phyloP scores from a whole-genome alignment of 495 filamentous ascomycete genomes.

The Penicillium steckii region DNA sequence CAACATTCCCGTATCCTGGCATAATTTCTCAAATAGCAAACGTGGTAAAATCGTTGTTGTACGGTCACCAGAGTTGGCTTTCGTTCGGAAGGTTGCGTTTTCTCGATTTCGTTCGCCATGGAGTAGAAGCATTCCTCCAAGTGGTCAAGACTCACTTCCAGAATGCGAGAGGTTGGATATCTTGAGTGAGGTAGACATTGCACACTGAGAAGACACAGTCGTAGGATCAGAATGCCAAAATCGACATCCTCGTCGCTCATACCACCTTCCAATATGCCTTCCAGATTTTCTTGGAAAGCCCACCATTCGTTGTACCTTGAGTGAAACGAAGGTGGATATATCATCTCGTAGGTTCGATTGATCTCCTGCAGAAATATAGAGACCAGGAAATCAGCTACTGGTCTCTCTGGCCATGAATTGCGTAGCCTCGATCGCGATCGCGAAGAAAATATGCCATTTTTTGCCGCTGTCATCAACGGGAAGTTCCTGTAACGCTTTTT shows the following conservation, averaged over 20 bases:
- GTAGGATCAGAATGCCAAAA: conserved; percentile 19
- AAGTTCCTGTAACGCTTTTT: not conserved
- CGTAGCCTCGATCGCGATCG: conserved; percentile 4
- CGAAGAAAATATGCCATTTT: not conserved
- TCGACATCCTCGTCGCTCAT: conserved; percentile 14
- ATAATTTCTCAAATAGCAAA: conserved; percentile 14
- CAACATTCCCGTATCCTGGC: conserved; percentile 14
- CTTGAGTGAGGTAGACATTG: conserved; percentile 17
- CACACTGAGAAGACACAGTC: conserved; percentile 17
- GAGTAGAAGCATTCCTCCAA: conserved; percentile 14
- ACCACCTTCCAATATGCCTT: not conserved
- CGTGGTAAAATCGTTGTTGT: conserved; percentile 16
- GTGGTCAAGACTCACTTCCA: conserved; percentile 2
- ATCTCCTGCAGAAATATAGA: conserved; percentile 16
- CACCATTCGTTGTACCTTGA: conserved; percentile 16
- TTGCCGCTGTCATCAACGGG: not conserved
- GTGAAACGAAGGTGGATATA: conserved; percentile 13
- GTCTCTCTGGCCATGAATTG: conserved; percentile 12
- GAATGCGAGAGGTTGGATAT: conserved; percentile 11
- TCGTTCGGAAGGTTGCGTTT: not conserved
- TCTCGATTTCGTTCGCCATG: conserved; percentile 13
- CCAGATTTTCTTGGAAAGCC: conserved; percentile 4
- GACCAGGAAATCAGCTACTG: conserved; percentile 15
- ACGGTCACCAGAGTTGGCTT: conserved; percentile 13
- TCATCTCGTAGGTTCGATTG: conserved; percentile 16